A percentile compares a stretch with the other conserved stretches of the same genome.
Evolutionary conservation across 345 rosid genomes (phyloP).

Genomic region (Brassica rapa): DNA sequence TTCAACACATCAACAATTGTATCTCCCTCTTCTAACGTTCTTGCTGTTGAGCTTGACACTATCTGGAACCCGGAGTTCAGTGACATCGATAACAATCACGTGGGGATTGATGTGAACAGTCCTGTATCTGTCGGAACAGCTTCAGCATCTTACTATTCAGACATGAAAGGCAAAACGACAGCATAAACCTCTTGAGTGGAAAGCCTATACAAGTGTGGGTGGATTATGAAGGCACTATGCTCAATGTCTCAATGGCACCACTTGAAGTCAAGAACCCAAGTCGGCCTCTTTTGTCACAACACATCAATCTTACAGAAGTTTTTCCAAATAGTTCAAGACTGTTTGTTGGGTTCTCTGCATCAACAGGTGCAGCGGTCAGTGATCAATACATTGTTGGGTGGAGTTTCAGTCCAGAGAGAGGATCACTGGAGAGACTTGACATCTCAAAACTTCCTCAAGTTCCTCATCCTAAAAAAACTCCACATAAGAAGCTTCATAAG

Average conservation of each 20-base stretch:
- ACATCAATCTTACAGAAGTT: background rate
- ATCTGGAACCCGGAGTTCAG: background rate
- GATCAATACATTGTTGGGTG: background rate
- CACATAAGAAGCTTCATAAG: background rate
- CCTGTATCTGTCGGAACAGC: background rate
- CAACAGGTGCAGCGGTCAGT: background rate
- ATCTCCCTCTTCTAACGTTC: background rate
- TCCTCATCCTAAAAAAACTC: background rate
- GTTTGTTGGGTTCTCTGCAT: background rate
- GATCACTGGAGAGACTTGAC: background rate
- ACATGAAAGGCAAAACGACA: background rate
- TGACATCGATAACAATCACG: background rate
- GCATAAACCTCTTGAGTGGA: background rate
- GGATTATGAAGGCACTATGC: background rate
- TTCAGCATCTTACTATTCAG: background rate
- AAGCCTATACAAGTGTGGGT: background rate
- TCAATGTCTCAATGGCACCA: background rate
- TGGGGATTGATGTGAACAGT: conserved; percentile 2
- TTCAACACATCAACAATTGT: background rate
- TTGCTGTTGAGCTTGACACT: conserved; percentile 3
- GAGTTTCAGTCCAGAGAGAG: background rate
- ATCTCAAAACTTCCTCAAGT: background rate
- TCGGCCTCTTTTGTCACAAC: background rate
- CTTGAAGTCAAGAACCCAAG: background rate
- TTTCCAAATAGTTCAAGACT: background rate